These are phyloP conservation scores for Polytrichum formosum DNA, from an alignment of 225 moss, liverwort and hornwort species.

Conservation along the genomic window DNA sequence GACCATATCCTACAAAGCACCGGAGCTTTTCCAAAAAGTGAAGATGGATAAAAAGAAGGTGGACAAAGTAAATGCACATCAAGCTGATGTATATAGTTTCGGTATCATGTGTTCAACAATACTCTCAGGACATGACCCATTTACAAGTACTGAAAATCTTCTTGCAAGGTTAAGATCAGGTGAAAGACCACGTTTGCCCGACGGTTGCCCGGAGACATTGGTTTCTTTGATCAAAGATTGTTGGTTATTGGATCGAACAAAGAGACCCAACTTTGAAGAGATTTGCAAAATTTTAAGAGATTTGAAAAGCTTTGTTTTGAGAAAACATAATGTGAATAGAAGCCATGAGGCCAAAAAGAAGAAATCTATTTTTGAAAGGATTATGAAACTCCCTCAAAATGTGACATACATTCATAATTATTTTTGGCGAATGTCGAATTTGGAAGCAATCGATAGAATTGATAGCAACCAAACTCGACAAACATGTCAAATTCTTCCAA, in stretches of 20 bases:
- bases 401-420: neutral
- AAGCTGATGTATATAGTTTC: neutral
- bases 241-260: neutral
- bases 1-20: slow-evolving; percentile 17
- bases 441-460: no score
- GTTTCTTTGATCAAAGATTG: neutral
- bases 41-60: neutral
- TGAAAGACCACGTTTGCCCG: neutral
- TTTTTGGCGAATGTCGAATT: neutral
- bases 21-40: slow-evolving; percentile 2
- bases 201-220: neutral
- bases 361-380: neutral
- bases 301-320: neutral
- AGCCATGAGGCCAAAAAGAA: neutral
- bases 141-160: neutral
- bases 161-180: neutral
- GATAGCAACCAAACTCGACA: neutral
- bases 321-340: neutral
- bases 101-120: neutral
- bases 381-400: neutral
- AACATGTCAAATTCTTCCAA: neutral
- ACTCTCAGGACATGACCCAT: neutral
- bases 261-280: neutral
- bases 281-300: neutral
- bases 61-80: slow-evolving; percentile 2